Conservation (phyloP, 2,329 filamentous ascomycete genomes). For the Epichloe scottii region DNA sequence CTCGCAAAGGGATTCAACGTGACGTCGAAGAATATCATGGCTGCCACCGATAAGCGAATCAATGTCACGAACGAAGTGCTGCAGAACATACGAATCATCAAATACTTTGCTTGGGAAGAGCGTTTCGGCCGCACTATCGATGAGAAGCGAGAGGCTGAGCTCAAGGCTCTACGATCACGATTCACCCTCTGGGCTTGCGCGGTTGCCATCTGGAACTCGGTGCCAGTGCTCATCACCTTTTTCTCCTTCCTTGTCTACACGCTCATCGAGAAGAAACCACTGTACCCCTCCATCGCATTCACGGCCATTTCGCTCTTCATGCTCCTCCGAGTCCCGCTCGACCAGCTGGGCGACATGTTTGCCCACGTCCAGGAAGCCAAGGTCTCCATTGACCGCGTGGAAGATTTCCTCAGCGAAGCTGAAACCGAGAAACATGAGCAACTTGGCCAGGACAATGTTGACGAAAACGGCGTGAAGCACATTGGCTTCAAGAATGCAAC, state of each 20-base stretch:
- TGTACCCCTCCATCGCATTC: constrained; percentile 89
- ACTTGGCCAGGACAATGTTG: constrained; percentile 55
- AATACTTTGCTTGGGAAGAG: constrained; percentile 97
- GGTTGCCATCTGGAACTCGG: constrained; percentile 92
- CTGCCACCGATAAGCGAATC: constrained; percentile 89
- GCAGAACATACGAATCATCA: constrained; percentile 97
- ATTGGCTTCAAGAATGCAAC: constrained; percentile 80
- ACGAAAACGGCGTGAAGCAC: constrained; percentile 55
- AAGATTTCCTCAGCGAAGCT: constrained; percentile 84
- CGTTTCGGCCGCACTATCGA: constrained; percentile 78
- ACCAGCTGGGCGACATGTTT: constrained; percentile 97
- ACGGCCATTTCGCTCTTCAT: constrained; percentile 94
- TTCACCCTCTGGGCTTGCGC: constrained; percentile 88
- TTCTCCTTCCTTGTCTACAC: constrained; percentile 94
- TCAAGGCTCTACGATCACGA: constrained; percentile 64
- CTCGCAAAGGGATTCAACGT: constrained; percentile 76
- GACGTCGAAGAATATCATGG: constrained; percentile 83
- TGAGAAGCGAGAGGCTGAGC: constrained; percentile 71
- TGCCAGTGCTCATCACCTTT: constrained; percentile 90
- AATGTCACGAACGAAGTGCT: constrained; percentile 94
- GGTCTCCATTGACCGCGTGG: constrained; percentile 91
- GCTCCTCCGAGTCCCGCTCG: constrained; percentile 80
- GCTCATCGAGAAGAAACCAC: constrained; percentile 71
- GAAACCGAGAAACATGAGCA: constrained; percentile 95
- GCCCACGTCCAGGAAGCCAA: constrained; percentile 96